Conservation (phyloP, 768 basidiomycete species). For the Tulasnella sp. region DNA sequence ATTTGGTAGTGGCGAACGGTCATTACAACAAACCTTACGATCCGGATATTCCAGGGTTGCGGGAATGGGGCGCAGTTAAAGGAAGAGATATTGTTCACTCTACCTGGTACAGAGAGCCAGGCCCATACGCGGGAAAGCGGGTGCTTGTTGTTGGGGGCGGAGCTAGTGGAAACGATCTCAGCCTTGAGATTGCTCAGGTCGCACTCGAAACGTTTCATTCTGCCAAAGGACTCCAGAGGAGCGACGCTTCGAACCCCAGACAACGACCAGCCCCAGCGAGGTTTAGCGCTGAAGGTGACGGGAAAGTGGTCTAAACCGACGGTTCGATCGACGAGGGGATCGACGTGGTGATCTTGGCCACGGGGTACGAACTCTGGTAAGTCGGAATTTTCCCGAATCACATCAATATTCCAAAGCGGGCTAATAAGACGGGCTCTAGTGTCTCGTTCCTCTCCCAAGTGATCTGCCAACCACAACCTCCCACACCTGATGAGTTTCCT, state of each 20-base stretch:
- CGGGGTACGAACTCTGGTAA: slow-evolving; percentile 58
- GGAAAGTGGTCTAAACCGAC: slow-evolving; percentile 56
- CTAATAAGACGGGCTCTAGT: background rate
- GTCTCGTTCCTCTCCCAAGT: slow-evolving; percentile 10
- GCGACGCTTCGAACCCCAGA: slow-evolving; percentile 40
- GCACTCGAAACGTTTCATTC: slow-evolving; percentile 42
- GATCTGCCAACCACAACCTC: background rate
- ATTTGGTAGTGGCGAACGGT: slow-evolving; percentile 71
- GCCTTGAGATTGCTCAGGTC: slow-evolving; percentile 47
- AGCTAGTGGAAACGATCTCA: slow-evolving; percentile 68
- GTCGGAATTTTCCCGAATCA: background rate
- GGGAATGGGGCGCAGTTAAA: slow-evolving; percentile 47
- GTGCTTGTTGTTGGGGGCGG: slow-evolving; percentile 48
- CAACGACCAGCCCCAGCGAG: slow-evolving; percentile 43
- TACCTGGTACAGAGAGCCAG: slow-evolving; percentile 57
- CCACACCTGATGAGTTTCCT: slow-evolving; percentile 37
- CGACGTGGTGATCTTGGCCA: slow-evolving; percentile 68
- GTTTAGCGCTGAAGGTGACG: slow-evolving; percentile 40
- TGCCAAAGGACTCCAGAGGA: slow-evolving; percentile 38
- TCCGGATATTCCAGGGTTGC: slow-evolving; percentile 57
- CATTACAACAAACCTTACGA: slow-evolving; percentile 64
- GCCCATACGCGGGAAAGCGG: slow-evolving; percentile 39
- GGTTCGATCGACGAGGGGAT: slow-evolving; percentile 52
- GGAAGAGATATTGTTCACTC: slow-evolving; percentile 54
- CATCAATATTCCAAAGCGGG: background rate